Conservation (phyloP, 2,329 filamentous ascomycete genomes). For the Lachnum nothofagi region DNA sequence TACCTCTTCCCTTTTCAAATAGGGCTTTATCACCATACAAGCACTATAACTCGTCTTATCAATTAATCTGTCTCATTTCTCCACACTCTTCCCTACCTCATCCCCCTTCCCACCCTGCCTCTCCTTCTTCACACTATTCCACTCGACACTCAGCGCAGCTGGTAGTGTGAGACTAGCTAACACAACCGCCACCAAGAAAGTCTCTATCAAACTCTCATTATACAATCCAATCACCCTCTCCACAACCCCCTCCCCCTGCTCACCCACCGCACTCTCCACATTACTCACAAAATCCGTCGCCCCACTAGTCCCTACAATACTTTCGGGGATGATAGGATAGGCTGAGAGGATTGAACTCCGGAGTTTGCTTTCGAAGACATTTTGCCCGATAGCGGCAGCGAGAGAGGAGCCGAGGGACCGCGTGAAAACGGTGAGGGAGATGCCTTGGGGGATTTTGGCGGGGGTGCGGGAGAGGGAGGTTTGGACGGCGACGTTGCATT, state of each 20-base stretch:
- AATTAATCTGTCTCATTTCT: not conserved
- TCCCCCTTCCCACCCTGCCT: not conserved
- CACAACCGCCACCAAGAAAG: constrained; percentile 50
- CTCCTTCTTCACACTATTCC: constrained; percentile 31
- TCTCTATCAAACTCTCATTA: constrained; percentile 46
- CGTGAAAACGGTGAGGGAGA: not conserved
- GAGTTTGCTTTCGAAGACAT: constrained; percentile 5
- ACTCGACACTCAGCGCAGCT: constrained; percentile 46
- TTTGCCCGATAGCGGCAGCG: constrained; percentile 5
- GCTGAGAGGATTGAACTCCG: constrained; percentile 3
- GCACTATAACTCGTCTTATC: too few relatives aligned
- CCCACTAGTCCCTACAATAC: constrained; percentile 23
- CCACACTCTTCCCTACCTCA: not conserved
- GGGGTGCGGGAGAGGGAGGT: not conserved
- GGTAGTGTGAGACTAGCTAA: constrained; percentile 42
- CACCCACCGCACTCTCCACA: constrained; percentile 25
- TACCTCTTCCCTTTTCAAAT: too few relatives aligned
- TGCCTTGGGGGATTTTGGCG: not conserved
- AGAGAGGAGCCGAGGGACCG: constrained; percentile 6
- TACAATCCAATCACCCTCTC: constrained; percentile 45
- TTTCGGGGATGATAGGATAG: constrained; percentile 19
- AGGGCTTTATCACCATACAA: too few relatives aligned
- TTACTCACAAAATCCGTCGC: constrained; percentile 40
- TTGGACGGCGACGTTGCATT: not conserved
- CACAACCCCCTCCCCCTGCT: constrained; percentile 25